These are phyloP conservation scores for Bimuria novae-zelandiae DNA, from an alignment of 2,329 filamentous ascomycete genomes.

Conservation along the genomic window DNA sequence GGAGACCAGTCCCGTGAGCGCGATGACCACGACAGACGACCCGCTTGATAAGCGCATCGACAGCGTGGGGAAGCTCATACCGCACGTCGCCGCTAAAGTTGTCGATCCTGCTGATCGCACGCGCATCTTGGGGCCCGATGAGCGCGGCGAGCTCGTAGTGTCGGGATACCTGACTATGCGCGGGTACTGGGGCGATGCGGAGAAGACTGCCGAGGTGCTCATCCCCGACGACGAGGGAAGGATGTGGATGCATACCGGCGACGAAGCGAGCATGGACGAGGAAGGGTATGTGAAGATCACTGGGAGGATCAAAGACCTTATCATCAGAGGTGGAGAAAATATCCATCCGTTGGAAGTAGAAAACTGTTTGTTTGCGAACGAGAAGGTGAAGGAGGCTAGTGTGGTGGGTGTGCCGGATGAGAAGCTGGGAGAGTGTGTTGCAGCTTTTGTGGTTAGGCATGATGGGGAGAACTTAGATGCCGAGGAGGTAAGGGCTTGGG, in stretches of 20 bases:
- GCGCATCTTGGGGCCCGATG: constrained; percentile 64
- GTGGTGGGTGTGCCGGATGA: constrained; percentile 85
- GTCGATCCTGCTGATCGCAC: constrained; percentile 69
- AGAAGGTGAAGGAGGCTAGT: constrained; percentile 72
- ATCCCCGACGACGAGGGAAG: constrained; percentile 60
- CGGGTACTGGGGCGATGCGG: constrained; percentile 81
- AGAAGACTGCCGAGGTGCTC: constrained; percentile 70
- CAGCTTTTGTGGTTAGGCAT: constrained; percentile 73
- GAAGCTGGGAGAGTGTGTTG: constrained; percentile 83
- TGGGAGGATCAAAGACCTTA: constrained; percentile 90
- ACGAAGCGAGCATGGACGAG: constrained; percentile 83
- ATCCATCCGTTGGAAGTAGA: constrained; percentile 94
- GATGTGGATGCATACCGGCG: constrained; percentile 89
- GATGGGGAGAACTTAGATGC: constrained; percentile 46
- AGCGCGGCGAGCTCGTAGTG: constrained; percentile 80
- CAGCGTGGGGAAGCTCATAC: constrained; percentile 79
- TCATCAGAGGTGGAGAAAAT: constrained; percentile 94
- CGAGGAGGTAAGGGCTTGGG: constrained; percentile 72
- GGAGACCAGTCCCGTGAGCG: constrained; percentile 75
- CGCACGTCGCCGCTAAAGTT: constrained; percentile 79
- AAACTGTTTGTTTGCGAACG: constrained; percentile 78
- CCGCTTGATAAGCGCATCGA: constrained; percentile 73
- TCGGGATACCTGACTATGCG: constrained; percentile 89
- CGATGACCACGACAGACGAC: constrained; percentile 82
- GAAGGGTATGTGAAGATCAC: constrained; percentile 88